phyloP scores from a whole-genome alignment of 2,329 filamentous ascomycete species.

The Emergomyces africanus region DNA sequence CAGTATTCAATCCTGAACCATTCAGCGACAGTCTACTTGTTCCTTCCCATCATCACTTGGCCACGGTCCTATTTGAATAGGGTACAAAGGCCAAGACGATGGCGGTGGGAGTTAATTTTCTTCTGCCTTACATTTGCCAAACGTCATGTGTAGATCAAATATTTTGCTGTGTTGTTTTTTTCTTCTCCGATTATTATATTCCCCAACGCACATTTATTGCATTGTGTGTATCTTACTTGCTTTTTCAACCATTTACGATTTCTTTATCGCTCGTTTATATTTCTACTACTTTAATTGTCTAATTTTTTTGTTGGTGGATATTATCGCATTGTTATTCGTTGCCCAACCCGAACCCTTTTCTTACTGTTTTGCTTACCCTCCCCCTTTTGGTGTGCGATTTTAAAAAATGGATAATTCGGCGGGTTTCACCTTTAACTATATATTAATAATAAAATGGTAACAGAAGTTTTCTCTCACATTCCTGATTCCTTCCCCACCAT shows the following conservation, averaged over 20 bases:
- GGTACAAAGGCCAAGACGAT: background rate
- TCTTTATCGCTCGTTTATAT: background rate
- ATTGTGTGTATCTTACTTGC: background rate
- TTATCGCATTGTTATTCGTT: background rate
- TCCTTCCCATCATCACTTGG: background rate
- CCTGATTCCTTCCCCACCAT: too few relatives aligned
- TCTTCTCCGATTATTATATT: background rate
- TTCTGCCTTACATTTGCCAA: background rate
- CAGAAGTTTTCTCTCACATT: too few relatives aligned
- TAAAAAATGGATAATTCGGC: background rate
- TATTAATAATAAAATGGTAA: background rate
- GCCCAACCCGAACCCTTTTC: background rate
- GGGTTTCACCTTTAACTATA: background rate
- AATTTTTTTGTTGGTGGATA: constrained; percentile 1
- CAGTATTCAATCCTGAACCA: background rate
- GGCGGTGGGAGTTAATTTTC: background rate
- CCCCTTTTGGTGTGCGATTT: background rate
- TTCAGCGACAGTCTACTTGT: background rate
- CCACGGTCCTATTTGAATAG: background rate
- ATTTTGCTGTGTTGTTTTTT: background rate
- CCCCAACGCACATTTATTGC: background rate
- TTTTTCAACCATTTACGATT: background rate
- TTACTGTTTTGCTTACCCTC: too few relatives aligned
- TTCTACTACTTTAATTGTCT: background rate
- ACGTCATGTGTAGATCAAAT: background rate